Evolutionary conservation across 2,329 filamentous ascomycete species (phyloP), one percentile per base, ranked within the genome.

Genomic region (Fusarium sp.): DNA sequence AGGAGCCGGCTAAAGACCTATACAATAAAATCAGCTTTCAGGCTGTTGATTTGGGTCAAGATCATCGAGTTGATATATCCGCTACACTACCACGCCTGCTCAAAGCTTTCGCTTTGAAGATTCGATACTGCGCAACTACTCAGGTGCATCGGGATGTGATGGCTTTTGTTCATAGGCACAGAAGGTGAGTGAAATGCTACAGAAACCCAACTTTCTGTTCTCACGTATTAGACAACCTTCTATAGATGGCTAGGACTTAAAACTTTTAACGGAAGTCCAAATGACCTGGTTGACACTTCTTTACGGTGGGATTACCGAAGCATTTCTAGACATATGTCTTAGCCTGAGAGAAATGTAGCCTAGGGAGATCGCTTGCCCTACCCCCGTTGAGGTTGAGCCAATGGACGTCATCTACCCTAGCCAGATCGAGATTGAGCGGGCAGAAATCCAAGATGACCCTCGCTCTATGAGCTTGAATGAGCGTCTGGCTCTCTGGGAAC

Each of bases 211-310:
- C 15, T 31, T 5, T 12, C 17, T 17, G 8, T 14, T n/a, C 7
- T 41, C 39, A 13, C 39, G 22, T n/a, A 41, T 41, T 14, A 41
- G 13, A n/a, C 5, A n/a, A 41, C 7, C 22, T n/a, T 41, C 12
- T 1, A 13, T 41, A 20, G 13, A 41, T 4, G 20, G 7, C 20
- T n/a, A 9, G 13, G 39, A 7, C 20, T 41, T n/a, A 1, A 7
- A 3, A 9, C 13, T 1, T 41, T 6, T 15, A 13, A 41, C 13
- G n/a, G 1, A 41, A 14, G 39, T 1, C 39, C n/a, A 3, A 26
- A 13, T 7, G 38, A 45, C 4, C 17, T 26, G 5, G 17, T 15
- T 51, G 14, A 51, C n/a, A 18, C 6, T 26, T 51, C 48, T 36
- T 15, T 2, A 6, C 26, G 38, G 49, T 10, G 33, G 22, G 1